These are phyloP conservation scores for Rhizophagus sp. DNA, from an alignment of 192 early-diverging fungal genomes.

Conservation along the genomic window DNA sequence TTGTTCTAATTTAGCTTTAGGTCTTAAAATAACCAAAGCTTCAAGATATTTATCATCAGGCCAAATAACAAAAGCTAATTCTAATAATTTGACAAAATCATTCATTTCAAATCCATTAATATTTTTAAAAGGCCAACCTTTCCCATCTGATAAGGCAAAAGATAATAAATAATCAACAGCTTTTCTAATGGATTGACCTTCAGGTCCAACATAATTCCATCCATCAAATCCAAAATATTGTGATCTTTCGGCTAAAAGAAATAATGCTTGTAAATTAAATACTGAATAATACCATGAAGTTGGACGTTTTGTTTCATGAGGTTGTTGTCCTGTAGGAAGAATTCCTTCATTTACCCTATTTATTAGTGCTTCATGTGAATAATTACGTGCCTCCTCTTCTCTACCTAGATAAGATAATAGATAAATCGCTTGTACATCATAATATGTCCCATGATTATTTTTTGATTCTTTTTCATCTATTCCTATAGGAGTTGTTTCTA, in stretches of 20 bases:
- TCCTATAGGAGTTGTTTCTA: constrained; percentile 35
- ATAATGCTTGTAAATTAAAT: constrained; percentile 50
- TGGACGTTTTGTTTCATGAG: constrained; percentile 43
- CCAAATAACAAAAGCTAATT: constrained; percentile 53
- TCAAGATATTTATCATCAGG: constrained; percentile 45
- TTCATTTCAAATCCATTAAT: constrained; percentile 44
- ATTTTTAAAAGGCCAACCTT: constrained; percentile 50
- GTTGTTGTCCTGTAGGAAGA: constrained; percentile 38
- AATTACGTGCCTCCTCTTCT: constrained; percentile 32
- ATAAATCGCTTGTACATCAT: constrained; percentile 50
- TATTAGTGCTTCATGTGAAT: constrained; percentile 34
- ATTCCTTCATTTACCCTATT: constrained; percentile 47
- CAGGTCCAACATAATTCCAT: constrained; percentile 39
- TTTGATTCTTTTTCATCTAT: constrained; percentile 28
- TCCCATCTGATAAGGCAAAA: constrained; percentile 42
- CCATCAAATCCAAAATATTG: constrained; percentile 44
- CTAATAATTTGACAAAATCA: constrained; percentile 44
- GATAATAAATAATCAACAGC: constrained; percentile 59
- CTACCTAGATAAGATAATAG: constrained; percentile 48
- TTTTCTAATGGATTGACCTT: constrained; percentile 47
- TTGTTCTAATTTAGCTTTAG: not conserved
- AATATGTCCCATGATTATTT: constrained; percentile 62
- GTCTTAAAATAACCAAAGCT: constrained; percentile 34
- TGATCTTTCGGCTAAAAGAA: constrained; percentile 41
- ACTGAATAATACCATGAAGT: constrained; percentile 53